Conservation (phyloP, 2,329 filamentous ascomycete species). For the Aspergillus sp. region DNA sequence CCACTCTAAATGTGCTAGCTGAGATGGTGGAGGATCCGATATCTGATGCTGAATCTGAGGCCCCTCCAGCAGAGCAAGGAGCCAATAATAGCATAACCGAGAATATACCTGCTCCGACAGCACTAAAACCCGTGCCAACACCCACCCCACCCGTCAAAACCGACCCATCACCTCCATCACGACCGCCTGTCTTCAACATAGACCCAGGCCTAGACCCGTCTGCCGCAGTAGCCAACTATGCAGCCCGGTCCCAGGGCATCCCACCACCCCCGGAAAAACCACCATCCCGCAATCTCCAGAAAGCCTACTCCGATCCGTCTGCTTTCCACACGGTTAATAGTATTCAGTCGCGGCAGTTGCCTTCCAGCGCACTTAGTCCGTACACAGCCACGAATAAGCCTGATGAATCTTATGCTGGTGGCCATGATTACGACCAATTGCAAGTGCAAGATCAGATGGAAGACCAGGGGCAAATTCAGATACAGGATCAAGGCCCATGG, state of each 20-base stretch:
- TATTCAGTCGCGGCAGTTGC: slow-evolving; percentile 8
- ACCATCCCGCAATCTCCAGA: slow-evolving; percentile 17
- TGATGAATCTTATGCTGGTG: too few species aligned
- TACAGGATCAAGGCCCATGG: slow-evolving; percentile 32
- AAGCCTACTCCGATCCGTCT: slow-evolving; percentile 29
- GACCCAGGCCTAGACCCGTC: not conserved
- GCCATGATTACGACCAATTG: too few species aligned
- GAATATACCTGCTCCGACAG: too few species aligned
- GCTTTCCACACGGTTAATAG: slow-evolving; percentile 15
- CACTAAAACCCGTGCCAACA: not conserved
- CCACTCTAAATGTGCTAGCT: slow-evolving; percentile 3
- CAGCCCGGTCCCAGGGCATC: not conserved
- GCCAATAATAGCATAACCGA: not conserved
- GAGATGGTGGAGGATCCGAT: not conserved
- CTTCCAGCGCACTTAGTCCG: slow-evolving; percentile 12
- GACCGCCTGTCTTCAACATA: not conserved
- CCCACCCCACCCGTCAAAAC: not conserved
- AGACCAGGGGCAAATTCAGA: not conserved
- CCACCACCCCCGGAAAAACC: not conserved
- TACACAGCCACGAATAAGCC: not conserved
- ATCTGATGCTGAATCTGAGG: not conserved
- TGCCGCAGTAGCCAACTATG: not conserved
- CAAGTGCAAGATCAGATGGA: too few species aligned
- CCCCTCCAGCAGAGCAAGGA: not conserved
- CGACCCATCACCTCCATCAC: not conserved